These are phyloP conservation scores for Komagataella phaffii DNA, from an alignment of 805 yeast genomes.

Conservation along the genomic window DNA sequence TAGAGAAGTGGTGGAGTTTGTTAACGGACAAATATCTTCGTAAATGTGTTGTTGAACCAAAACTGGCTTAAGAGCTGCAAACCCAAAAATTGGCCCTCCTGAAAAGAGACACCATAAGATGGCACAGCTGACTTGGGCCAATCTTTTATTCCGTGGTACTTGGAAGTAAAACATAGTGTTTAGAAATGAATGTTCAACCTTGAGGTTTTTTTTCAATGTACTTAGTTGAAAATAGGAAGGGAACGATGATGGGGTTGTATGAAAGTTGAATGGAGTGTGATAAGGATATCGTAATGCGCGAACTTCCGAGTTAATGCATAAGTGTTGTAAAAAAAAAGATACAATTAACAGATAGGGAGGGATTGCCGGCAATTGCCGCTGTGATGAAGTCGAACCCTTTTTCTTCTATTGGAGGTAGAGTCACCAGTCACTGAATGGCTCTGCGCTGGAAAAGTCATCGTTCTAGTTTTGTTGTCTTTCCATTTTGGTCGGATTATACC, in stretches of 20 bases:
- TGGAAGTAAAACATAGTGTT: slow-evolving; percentile 1
- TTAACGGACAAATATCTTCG: slow-evolving; percentile 36
- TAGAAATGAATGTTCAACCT: neutral
- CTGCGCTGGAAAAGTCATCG: no score
- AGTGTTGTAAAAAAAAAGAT: neutral
- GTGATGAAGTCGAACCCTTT: neutral
- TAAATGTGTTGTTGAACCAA: slow-evolving; percentile 70
- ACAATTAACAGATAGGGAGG: neutral
- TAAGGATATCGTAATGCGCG: neutral
- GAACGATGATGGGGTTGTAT: neutral
- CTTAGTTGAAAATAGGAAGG: neutral
- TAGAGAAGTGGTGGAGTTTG: slow-evolving; percentile 6
- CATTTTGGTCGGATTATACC: neutral
- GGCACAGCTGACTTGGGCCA: slow-evolving; percentile 58
- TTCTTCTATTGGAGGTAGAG: no score
- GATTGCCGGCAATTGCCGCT: neutral
- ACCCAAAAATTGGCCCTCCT: slow-evolving; percentile 92
- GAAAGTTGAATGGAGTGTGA: neutral
- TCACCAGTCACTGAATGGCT: no score
- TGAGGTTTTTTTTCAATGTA: neutral
- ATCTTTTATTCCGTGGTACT: slow-evolving; percentile 14
- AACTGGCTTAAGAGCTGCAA: slow-evolving; percentile 87
- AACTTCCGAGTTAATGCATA: neutral
- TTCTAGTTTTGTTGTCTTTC: no score
- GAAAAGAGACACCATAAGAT: slow-evolving; percentile 79